These are phyloP conservation scores for Podaxis sp. DNA, from an alignment of 768 basidiomycete genomes.

Conservation along the genomic window DNA sequence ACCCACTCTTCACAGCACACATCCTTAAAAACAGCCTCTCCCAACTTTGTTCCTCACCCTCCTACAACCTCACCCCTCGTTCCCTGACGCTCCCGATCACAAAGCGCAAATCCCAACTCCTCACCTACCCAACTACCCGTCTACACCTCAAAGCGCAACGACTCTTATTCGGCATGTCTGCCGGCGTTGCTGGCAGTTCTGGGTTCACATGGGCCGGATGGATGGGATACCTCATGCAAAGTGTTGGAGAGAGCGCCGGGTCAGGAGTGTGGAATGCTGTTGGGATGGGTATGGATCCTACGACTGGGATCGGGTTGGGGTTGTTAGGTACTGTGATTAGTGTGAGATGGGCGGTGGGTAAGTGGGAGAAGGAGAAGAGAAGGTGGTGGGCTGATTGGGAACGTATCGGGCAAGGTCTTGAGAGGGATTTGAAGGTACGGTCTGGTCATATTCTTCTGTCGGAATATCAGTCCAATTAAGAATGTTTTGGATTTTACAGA, in stretches of 20 bases:
- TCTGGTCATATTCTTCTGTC: slow-evolving; percentile 11
- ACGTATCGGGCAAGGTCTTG: slow-evolving; percentile 60
- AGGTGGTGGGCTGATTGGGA: slow-evolving; percentile 70
- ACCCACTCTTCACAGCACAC: slow-evolving; percentile 41
- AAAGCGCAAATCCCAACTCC: slow-evolving; percentile 52
- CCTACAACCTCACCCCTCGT: slow-evolving; percentile 41
- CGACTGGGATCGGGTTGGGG: slow-evolving; percentile 61
- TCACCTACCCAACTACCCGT: slow-evolving; percentile 51
- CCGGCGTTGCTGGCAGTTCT: slow-evolving; percentile 47
- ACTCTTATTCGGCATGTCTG: slow-evolving; percentile 49
- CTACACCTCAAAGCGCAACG: slow-evolving; percentile 68
- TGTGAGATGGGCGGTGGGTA: slow-evolving; percentile 61
- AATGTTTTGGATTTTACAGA: slow-evolving; percentile 30
- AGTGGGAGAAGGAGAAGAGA: slow-evolving; percentile 68
- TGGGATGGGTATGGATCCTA: slow-evolving; percentile 46
- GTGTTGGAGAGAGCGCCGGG: slow-evolving; percentile 34
- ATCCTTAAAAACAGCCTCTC: slow-evolving; percentile 59
- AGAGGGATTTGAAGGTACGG: slow-evolving; percentile 61
- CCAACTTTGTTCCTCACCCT: slow-evolving; percentile 49
- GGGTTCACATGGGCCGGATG: slow-evolving; percentile 64
- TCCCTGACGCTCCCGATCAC: slow-evolving; percentile 53
- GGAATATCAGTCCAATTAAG: neutral
- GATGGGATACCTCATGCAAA: slow-evolving; percentile 46
- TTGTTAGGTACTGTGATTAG: slow-evolving; percentile 48
- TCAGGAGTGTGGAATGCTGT: slow-evolving; percentile 15